Evolutionary conservation across 2,329 filamentous ascomycete species (phyloP).

Genomic region (Fusarium palustre): DNA sequence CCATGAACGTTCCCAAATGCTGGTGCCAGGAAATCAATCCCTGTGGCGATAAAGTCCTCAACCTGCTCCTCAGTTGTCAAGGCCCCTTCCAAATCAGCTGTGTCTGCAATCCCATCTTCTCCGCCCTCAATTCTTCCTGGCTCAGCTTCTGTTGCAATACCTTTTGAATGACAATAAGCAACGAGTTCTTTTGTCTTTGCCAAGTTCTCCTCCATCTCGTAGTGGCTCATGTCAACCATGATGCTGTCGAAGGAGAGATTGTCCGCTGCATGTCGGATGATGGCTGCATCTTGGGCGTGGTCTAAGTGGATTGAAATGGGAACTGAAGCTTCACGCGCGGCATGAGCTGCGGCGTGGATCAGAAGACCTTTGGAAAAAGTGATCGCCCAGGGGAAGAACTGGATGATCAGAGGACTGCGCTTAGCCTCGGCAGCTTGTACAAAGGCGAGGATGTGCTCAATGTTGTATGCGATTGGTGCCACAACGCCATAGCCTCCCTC

Average conservation of each 20-base stretch:
- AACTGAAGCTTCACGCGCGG: slow-evolving; percentile 65
- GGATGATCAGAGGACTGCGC: slow-evolving; percentile 75
- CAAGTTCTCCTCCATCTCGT: not conserved
- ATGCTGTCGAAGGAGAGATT: slow-evolving; percentile 10
- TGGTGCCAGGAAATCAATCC: slow-evolving; percentile 79
- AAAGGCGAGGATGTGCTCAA: slow-evolving; percentile 75
- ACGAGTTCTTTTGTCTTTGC: not conserved
- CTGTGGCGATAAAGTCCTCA: slow-evolving; percentile 75
- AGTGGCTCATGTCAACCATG: slow-evolving; percentile 2
- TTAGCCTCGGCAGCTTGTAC: slow-evolving; percentile 73
- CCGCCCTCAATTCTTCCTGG: slow-evolving; percentile 55
- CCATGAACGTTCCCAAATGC: slow-evolving; percentile 84
- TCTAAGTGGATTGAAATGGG: slow-evolving; percentile 74
- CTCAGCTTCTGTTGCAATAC: slow-evolving; percentile 76
- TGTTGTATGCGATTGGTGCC: slow-evolving; percentile 68
- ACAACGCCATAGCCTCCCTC: slow-evolving; percentile 61
- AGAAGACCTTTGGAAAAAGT: slow-evolving; percentile 68
- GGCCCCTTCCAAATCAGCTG: slow-evolving; percentile 58
- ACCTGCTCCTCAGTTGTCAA: slow-evolving; percentile 77
- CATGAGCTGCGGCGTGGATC: slow-evolving; percentile 65
- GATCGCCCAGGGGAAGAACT: slow-evolving; percentile 79
- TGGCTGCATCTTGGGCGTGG: slow-evolving; percentile 70
- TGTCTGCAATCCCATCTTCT: slow-evolving; percentile 78
- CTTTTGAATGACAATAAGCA: slow-evolving; percentile 69
- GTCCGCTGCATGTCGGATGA: slow-evolving; percentile 67